A percentile compares a stretch with the other conserved stretches of the same genome.
Evolutionary conservation across 2,329 filamentous ascomycete genomes (phyloP).

Genomic region (Scytalidium sp.): DNA sequence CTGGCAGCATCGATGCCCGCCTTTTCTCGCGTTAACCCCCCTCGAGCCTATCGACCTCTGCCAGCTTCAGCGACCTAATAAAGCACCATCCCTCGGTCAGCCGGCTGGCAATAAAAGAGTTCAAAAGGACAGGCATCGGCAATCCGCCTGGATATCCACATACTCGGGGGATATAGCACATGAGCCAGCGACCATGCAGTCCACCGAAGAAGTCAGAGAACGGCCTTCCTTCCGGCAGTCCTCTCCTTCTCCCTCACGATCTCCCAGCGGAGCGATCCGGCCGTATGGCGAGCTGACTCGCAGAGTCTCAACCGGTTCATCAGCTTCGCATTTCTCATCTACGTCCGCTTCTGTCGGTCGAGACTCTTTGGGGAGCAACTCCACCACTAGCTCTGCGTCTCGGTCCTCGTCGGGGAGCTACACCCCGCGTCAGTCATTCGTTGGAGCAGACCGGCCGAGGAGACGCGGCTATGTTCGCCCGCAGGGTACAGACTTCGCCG

Average conservation of each 20-base stretch:
- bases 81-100: neutral
- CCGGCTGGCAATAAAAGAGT: too few species aligned
- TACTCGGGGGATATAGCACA: too few species aligned
- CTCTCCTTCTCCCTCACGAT: slow-evolving; percentile 63
- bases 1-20: neutral
- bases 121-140: too few species aligned
- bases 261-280: slow-evolving; percentile 61
- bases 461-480: slow-evolving; percentile 30
- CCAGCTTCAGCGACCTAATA: neutral
- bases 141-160: too few species aligned
- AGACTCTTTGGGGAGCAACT: slow-evolving; percentile 51
- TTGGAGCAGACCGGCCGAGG: slow-evolving; percentile 33
- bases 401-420: slow-evolving; percentile 62
- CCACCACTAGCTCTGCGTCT: slow-evolving; percentile 48
- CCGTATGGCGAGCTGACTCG: slow-evolving; percentile 58
- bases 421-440: slow-evolving; percentile 44
- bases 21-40: neutral
- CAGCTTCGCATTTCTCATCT: slow-evolving; percentile 46
- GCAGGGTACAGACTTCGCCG: slow-evolving; percentile 64
- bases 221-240: slow-evolving; percentile 24
- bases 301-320: slow-evolving; percentile 57
- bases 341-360: slow-evolving; percentile 35
- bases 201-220: slow-evolving; percentile 21
- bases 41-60: neutral
- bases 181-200: slow-evolving; percentile 39